Evolutionary conservation across 148 eudicot genomes (phyloP).

Genomic region (Cornus controversa): DNA sequence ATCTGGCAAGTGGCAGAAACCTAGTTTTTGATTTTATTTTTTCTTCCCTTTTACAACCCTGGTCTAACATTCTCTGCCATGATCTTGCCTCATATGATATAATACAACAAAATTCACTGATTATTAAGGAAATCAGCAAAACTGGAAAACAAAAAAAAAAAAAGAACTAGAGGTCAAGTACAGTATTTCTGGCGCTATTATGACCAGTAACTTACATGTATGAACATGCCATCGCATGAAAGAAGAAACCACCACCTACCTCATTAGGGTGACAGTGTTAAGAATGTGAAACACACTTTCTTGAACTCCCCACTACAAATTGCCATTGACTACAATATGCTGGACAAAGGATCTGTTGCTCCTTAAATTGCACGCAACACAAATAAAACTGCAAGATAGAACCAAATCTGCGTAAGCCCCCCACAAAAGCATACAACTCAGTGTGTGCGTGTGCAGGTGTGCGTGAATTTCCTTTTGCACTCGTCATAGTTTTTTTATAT

Average conservation of each 20-base stretch:
- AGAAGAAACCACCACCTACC: not conserved
- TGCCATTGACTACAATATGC: not conserved
- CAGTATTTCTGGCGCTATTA: not conserved
- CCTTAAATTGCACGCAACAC: constrained; percentile 29
- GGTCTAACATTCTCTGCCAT: not conserved
- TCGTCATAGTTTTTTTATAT: too few relatives aligned
- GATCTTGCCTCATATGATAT: not conserved
- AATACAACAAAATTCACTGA: not conserved
- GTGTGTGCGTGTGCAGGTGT: too few relatives aligned
- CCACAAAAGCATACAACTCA: not conserved
- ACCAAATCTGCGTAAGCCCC: constrained; percentile 3
- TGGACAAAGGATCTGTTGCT: not conserved
- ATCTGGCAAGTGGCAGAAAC: constrained; percentile 2
- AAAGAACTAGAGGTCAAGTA: not conserved
- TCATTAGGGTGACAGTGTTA: not conserved
- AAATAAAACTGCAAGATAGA: constrained; percentile 40
- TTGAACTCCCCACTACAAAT: not conserved
- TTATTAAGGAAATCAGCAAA: constrained; percentile 3
- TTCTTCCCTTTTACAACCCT: not conserved
- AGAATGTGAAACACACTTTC: not conserved
- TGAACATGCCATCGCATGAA: not conserved
- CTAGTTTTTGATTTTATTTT: not conserved
- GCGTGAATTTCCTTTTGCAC: not conserved
- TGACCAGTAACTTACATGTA: not conserved
- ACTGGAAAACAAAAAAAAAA: not conserved